A percentile compares a stretch with the other conserved stretches of the same genome.
phyloP scores from a whole-genome alignment of 2,329 filamentous ascomycete species.

The Penicillium sp. region DNA sequence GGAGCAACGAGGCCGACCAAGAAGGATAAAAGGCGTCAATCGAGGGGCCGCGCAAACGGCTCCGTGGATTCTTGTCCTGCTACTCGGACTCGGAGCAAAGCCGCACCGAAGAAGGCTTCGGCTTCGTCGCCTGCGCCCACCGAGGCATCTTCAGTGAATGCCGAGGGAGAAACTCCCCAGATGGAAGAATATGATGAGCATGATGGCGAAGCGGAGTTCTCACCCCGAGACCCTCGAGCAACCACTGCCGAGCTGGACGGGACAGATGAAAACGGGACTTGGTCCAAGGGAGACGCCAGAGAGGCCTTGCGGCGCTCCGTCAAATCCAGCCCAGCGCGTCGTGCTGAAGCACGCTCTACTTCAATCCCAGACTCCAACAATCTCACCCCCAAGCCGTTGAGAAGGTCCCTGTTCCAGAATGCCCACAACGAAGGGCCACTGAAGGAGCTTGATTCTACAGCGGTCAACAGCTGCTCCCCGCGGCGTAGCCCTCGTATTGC shows the following conservation, averaged over 20 bases:
- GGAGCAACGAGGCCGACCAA: conserved; percentile 34
- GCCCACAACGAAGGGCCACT: conserved; percentile 36
- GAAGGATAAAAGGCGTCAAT: conserved; percentile 39
- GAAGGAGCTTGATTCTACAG: conserved; percentile 37
- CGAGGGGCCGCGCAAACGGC: conserved; percentile 34
- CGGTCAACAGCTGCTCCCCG: conserved; percentile 46
- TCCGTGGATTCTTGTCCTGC: conserved; percentile 33
- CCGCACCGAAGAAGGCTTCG: conserved; percentile 28
- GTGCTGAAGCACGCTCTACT: conserved; percentile 44
- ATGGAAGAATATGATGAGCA: conserved; percentile 36
- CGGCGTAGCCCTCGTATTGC: conserved; percentile 42
- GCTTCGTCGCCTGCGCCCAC: conserved; percentile 41
- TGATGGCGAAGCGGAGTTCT: conserved; percentile 32
- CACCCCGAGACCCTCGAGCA: conserved; percentile 43
- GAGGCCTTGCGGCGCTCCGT: conserved; percentile 53
- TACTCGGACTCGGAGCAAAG: conserved; percentile 33
- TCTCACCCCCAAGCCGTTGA: conserved; percentile 54
- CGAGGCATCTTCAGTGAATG: conserved; percentile 38
- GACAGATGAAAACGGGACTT: conserved; percentile 40
- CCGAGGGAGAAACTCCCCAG: conserved; percentile 35
- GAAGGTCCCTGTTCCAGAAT: conserved; percentile 44
- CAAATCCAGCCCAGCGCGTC: conserved; percentile 58
- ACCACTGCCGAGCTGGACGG: conserved; percentile 47
- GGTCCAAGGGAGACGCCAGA: conserved; percentile 40
- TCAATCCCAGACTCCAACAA: conserved; percentile 46